Base-by-base conservation (phyloP, 1,284 basidiomycete genomes). In the Microbotryum lychnidis-dioicae region DNA sequence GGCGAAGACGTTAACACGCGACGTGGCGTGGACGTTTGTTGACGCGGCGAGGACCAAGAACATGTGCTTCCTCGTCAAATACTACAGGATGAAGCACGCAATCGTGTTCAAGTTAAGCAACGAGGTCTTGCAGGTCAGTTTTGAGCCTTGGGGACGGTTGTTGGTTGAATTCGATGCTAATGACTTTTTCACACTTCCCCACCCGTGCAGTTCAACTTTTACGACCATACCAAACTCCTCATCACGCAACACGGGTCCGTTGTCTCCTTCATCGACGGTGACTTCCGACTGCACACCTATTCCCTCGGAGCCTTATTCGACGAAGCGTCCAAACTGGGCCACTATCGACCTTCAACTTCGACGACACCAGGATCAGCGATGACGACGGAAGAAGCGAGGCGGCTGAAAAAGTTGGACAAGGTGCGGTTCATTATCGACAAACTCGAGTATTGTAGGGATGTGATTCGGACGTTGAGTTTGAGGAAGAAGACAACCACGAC, bases 71-170 rank as follows among this genome's bases (percentile, higher is more conserved):
- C 87, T 97, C 49, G 87, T 91, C 76, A 91, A 91, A 77, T 97
- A 96, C 77, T 82, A 97, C 69, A 81, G 94, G 63, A 93, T 93
- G 87, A 93, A 93, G 77, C 86, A 93, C 71, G 91, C 96, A 54
- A 94, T 97, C 66, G 86, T 97, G 42, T 98, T 98, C 81, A 87
- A 92, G 77, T 78, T 98, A 74, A 91, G 88, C 75, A 91, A 96
- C 74, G 91, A 92, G 69, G 84, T 89, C 51, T 77, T 97, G 7
- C 93, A 96, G 83, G 90, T 88, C 63, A 57, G 81, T 73, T 61
- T 49, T 12, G 29, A 20, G 33, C 31, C 31, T 31, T 56, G 23
- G n/a, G 44, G 23, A 27, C 51, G 37, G 37, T 42, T 18, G 9
- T 42, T 12, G n/a, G 4, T 2, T 18, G 16, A 21, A 12, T 3